Conservation (phyloP, 1,284 basidiomycete species). For the Ceratobasidium sp. region DNA sequence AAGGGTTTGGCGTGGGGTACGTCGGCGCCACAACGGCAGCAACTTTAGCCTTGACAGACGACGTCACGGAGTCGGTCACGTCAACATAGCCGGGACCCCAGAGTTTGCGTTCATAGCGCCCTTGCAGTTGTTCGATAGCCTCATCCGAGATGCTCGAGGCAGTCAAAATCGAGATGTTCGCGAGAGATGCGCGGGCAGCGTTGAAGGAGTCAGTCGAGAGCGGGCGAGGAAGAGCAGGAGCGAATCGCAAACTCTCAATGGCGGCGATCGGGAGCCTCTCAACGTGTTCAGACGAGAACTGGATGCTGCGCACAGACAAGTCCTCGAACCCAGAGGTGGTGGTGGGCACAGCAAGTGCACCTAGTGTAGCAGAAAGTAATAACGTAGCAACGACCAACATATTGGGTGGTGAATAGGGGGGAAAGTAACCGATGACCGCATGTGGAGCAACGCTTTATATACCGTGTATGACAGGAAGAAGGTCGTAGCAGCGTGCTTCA, state of each 20-base stretch:
- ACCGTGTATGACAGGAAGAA: slow-evolving; percentile 8
- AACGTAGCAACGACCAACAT: slow-evolving; percentile 18
- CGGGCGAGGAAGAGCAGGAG: slow-evolving; percentile 26
- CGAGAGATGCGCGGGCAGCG: slow-evolving; percentile 21
- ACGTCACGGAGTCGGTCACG: slow-evolving; percentile 31
- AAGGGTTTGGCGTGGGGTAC: slow-evolving; percentile 40
- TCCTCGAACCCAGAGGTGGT: slow-evolving; percentile 31
- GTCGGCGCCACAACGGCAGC: slow-evolving; percentile 26
- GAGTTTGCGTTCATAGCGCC: slow-evolving; percentile 35
- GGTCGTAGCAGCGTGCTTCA: slow-evolving; percentile 18
- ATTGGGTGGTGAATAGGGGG: background rate
- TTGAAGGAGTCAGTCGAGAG: slow-evolving; percentile 34
- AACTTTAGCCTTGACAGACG: background rate
- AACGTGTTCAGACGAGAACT: slow-evolving; percentile 26
- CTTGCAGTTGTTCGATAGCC: slow-evolving; percentile 35
- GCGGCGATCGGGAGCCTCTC: slow-evolving; percentile 34
- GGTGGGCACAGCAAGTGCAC: slow-evolving; percentile 21
- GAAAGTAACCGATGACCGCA: slow-evolving; percentile 4
- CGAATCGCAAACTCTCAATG: slow-evolving; percentile 18
- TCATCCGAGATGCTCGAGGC: slow-evolving; percentile 31
- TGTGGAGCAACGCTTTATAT: slow-evolving; percentile 12
- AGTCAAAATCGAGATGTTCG: slow-evolving; percentile 26
- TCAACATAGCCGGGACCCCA: slow-evolving; percentile 43
- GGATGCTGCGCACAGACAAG: slow-evolving; percentile 32
- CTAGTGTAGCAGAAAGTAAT: slow-evolving; percentile 6